A percentile compares a stretch with the other conserved stretches of the same genome.
Evolutionary conservation across 352 stramenopile genomes (phyloP).

Genomic region (Phytophthora cryptogea): DNA sequence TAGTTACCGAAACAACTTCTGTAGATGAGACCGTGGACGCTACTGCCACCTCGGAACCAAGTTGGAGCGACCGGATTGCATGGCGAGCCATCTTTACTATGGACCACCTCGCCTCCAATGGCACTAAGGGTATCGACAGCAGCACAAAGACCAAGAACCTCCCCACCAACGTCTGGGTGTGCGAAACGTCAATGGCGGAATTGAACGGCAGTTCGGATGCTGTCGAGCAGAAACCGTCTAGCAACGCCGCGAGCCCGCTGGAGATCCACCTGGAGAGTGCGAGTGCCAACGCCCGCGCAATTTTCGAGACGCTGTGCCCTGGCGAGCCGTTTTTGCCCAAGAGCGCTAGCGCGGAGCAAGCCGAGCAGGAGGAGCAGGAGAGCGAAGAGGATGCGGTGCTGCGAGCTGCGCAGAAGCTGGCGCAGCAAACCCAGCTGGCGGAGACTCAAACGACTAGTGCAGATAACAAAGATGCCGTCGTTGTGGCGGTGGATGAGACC

Average conservation of each 20-base stretch:
- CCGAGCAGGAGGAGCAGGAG: constrained; percentile 60
- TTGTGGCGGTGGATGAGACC: not conserved
- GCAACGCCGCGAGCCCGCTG: constrained; percentile 34
- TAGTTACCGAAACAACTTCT: constrained; percentile 1
- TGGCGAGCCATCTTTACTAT: constrained; percentile 74
- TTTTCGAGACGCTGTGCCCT: constrained; percentile 68
- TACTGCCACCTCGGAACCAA: not conserved
- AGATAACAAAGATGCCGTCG: not conserved
- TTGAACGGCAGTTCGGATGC: not conserved
- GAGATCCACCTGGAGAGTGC: constrained; percentile 70
- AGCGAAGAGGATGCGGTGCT: constrained; percentile 67
- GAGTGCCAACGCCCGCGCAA: constrained; percentile 58
- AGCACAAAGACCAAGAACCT: constrained; percentile 32
- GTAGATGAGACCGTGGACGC: not conserved
- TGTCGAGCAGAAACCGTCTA: constrained; percentile 1
- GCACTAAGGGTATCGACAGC: constrained; percentile 6
- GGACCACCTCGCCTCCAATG: constrained; percentile 42
- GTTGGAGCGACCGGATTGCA: constrained; percentile 39
- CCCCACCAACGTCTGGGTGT: constrained; percentile 52
- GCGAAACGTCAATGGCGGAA: constrained; percentile 40
- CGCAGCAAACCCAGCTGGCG: constrained; percentile 11
- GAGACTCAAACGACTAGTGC: not conserved
- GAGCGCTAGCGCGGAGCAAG: constrained; percentile 59
- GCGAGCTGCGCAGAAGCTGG: constrained; percentile 59
- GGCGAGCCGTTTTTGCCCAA: constrained; percentile 66